Percentiles rank a stretch among this genome's conserved stretches.
Conservation (phyloP, 164 flowering plant species). For the Vitis vinifera region DNA sequence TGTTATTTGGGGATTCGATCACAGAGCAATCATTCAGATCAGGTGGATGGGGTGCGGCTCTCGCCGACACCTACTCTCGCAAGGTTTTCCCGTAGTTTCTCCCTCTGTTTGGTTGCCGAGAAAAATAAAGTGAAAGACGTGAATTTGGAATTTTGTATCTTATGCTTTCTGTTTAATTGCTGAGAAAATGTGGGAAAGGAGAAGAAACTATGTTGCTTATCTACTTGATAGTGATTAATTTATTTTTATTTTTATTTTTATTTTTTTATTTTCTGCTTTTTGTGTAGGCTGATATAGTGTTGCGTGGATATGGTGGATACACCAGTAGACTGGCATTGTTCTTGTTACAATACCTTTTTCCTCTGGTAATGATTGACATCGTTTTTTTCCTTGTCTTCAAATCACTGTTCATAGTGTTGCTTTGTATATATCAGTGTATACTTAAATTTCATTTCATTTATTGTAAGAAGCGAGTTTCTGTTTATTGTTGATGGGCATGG, state of each 20-base stretch:
- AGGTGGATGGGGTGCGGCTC: conserved; percentile 92
- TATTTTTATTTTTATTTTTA: neutral
- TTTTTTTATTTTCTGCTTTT: neutral
- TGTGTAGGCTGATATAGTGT: conserved; percentile 62
- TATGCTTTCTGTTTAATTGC: too few relatives aligned
- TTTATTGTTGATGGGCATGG: neutral
- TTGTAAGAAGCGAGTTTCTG: neutral
- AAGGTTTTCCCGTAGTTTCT: conserved; percentile 42
- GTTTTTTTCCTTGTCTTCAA: too few relatives aligned
- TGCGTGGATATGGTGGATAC: conserved; percentile 94
- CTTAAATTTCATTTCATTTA: neutral
- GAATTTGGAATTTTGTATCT: too few relatives aligned
- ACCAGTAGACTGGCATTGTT: conserved; percentile 92
- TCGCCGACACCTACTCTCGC: conserved; percentile 71
- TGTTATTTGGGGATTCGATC: conserved; percentile 92
- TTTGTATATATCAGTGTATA: too few relatives aligned
- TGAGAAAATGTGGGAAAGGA: too few relatives aligned
- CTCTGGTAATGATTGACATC: conserved; percentile 38
- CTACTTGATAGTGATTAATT: neutral
- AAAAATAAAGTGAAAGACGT: too few relatives aligned
- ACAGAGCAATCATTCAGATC: conserved; percentile 73
- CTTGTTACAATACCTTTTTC: conserved; percentile 71
- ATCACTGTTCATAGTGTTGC: too few relatives aligned
- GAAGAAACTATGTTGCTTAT: neutral
- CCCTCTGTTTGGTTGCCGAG: neutral